Conservation (phyloP, 305 asterid species). For the Solanum hybrid region DNA sequence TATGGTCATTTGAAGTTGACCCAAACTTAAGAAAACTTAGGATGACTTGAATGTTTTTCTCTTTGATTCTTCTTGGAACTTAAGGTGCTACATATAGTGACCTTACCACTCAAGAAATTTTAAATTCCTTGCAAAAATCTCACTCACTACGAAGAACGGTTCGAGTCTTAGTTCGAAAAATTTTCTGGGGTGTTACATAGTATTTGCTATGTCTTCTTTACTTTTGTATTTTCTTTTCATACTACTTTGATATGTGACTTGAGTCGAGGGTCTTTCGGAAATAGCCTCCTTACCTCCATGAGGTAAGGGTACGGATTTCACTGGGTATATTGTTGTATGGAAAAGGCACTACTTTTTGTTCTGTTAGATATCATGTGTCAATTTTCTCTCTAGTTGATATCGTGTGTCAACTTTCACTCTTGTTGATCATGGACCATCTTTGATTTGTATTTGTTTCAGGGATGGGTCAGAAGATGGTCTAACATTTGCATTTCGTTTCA, state of each 20-base stretch:
- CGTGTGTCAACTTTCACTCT: not conserved
- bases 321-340: not conserved
- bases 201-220: not conserved
- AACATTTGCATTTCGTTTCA: constrained; percentile 92
- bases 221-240: not conserved
- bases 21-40: too few relatives aligned
- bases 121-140: too few relatives aligned
- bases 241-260: not conserved
- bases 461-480: constrained; percentile 94
- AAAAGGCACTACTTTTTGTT: not conserved
- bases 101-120: too few relatives aligned
- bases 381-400: not conserved
- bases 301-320: not conserved
- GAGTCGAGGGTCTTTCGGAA: not conserved
- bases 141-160: too few relatives aligned
- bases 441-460: constrained; percentile 37
- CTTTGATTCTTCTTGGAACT: too few relatives aligned
- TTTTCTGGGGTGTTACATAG: too few relatives aligned
- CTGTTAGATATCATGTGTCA: not conserved
- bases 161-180: too few relatives aligned
- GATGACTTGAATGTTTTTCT: too few relatives aligned
- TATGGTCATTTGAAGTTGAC: too few relatives aligned
- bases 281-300: not conserved
- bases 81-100: too few relatives aligned
- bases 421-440: constrained; percentile 1